Percentiles rank a stretch among this genome's conserved stretches.
These are phyloP conservation scores for Euptelea pleiosperma DNA, from an alignment of 164 flowering plant species.

Conservation along the genomic window DNA sequence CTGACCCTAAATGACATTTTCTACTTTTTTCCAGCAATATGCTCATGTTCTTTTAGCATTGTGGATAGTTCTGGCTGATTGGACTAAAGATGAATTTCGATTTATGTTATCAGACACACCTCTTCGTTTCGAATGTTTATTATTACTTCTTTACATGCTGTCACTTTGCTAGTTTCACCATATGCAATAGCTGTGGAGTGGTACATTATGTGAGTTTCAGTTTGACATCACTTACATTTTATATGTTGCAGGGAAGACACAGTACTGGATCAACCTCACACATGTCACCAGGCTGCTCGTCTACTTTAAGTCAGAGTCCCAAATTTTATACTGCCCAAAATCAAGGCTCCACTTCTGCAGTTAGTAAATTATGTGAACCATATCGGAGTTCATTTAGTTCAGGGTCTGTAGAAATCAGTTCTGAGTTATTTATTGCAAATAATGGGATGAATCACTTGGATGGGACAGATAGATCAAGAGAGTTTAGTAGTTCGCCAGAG, in stretches of 20 bases:
- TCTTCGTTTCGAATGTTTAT: not conserved
- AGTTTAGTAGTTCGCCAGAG: constrained; percentile 23
- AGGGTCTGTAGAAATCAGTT: constrained; percentile 51
- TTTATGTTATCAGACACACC: too few relatives aligned
- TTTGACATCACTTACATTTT: not conserved
- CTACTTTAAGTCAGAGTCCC: constrained; percentile 35
- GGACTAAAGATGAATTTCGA: too few relatives aligned
- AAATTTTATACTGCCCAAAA: constrained; percentile 28
- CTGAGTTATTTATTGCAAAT: constrained; percentile 28
- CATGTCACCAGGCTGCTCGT: constrained; percentile 37
- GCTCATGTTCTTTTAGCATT: too few relatives aligned
- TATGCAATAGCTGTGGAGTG: not conserved
- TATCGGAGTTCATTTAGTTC: constrained; percentile 41
- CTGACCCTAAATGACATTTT: too few relatives aligned
- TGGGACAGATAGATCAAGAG: constrained; percentile 18
- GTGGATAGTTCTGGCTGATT: too few relatives aligned
- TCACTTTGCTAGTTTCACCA: not conserved
- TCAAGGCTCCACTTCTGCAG: constrained; percentile 34
- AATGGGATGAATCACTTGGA: constrained; percentile 21
- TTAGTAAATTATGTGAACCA: constrained; percentile 34
- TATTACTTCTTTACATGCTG: too few relatives aligned
- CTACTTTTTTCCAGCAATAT: too few relatives aligned
- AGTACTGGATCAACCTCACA: constrained; percentile 32
- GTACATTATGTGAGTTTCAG: constrained; percentile 1
- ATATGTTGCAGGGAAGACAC: constrained; percentile 50